Conservation (phyloP, 768 basidiomycete genomes). For the Hemileccinum rubropunctum region DNA sequence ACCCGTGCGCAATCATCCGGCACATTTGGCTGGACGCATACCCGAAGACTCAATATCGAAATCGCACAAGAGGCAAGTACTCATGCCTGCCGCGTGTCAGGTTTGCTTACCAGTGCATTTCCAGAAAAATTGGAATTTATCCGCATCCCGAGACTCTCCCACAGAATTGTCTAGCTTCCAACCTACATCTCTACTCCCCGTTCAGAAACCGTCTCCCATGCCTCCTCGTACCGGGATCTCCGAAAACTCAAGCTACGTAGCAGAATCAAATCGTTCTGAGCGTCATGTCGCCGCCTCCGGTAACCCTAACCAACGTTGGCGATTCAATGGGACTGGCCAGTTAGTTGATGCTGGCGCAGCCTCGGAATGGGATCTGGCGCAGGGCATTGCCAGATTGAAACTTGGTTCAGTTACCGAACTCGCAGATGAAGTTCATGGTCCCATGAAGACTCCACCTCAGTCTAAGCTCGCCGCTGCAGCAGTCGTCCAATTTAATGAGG, state of each 20-base stretch:
- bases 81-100: slow-evolving; percentile 25
- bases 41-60: slow-evolving; percentile 35
- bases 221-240: slow-evolving; percentile 41
- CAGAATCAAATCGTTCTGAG: slow-evolving; percentile 34
- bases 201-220: slow-evolving; percentile 47
- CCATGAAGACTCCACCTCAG: slow-evolving; percentile 68
- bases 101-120: slow-evolving; percentile 16
- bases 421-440: slow-evolving; percentile 46
- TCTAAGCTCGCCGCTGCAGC: slow-evolving; percentile 51
- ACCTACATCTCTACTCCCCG: slow-evolving; percentile 28
- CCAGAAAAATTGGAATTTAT: slow-evolving; percentile 48
- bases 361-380: slow-evolving; percentile 68
- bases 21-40: slow-evolving; percentile 48
- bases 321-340: slow-evolving; percentile 60
- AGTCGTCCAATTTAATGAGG: slow-evolving; percentile 57
- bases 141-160: slow-evolving; percentile 39
- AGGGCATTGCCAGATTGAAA: slow-evolving; percentile 71
- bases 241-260: slow-evolving; percentile 19
- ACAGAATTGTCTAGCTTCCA: slow-evolving; percentile 33
- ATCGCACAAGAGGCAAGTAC: slow-evolving; percentile 44
- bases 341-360: slow-evolving; percentile 53
- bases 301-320: slow-evolving; percentile 53
- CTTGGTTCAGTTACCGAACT: slow-evolving; percentile 55
- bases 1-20: slow-evolving; percentile 29
- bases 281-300: slow-evolving; percentile 36